A percentile compares a stretch with the other conserved stretches of the same genome.
These are phyloP conservation scores for Zygotorulaspora chibaensis DNA, from an alignment of 805 yeast genomes.

Conservation along the genomic window DNA sequence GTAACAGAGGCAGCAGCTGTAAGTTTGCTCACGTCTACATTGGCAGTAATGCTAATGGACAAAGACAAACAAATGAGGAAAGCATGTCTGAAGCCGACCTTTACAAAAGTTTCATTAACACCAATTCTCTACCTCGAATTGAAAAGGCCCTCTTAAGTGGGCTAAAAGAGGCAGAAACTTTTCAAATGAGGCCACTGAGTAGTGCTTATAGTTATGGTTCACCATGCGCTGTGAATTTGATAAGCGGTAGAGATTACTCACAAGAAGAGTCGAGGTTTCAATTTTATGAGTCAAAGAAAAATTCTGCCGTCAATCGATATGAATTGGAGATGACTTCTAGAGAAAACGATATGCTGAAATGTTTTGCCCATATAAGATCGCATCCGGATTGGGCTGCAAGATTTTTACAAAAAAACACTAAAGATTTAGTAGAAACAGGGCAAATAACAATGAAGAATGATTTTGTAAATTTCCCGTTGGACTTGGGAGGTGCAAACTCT, in stretches of 20 bases:
- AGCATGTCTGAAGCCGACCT: slow-evolving; percentile 18
- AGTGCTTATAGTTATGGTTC: slow-evolving; percentile 47
- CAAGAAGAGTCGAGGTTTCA: slow-evolving; percentile 49
- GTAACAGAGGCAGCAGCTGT: slow-evolving; percentile 43
- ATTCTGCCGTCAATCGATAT: slow-evolving; percentile 38
- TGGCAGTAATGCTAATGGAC: slow-evolving; percentile 12
- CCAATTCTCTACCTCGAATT: slow-evolving; percentile 22
- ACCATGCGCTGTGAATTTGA: slow-evolving; percentile 47
- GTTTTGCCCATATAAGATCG: slow-evolving; percentile 36
- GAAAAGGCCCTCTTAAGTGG: slow-evolving; percentile 30
- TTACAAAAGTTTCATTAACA: slow-evolving; percentile 24
- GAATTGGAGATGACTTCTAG: slow-evolving; percentile 42
- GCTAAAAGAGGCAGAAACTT: slow-evolving; percentile 13
- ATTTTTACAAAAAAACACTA: slow-evolving; percentile 47
- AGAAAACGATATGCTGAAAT: slow-evolving; percentile 44
- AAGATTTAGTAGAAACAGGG: slow-evolving; percentile 28
- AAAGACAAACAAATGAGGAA: slow-evolving; percentile 3
- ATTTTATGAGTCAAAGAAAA: slow-evolving; percentile 40
- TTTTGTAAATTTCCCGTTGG: slow-evolving; percentile 36
- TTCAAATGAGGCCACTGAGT: slow-evolving; percentile 36
- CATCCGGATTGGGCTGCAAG: slow-evolving; percentile 52
- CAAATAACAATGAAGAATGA: slow-evolving; percentile 26
- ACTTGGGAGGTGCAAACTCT: slow-evolving; percentile 24
- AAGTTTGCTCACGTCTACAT: slow-evolving; percentile 40
- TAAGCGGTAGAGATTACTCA: slow-evolving; percentile 50